Conservation (phyloP, 2,329 filamentous ascomycete species). For the Cadophora luteo-olivacea region DNA sequence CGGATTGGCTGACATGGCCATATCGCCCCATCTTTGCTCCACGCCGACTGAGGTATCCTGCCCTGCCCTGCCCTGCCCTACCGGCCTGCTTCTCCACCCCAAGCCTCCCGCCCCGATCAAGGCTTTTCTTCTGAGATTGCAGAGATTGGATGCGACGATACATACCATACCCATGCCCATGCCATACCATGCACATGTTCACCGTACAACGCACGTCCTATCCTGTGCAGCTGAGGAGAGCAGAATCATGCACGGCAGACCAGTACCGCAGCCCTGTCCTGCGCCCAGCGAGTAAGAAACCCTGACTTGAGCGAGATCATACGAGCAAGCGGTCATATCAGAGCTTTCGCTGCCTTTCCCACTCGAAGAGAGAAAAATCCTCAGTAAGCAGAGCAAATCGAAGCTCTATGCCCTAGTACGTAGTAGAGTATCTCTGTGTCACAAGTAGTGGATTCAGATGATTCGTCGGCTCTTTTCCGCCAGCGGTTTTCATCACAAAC, state of each 20-base stretch:
- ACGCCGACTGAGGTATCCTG: not conserved
- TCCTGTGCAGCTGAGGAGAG: not conserved
- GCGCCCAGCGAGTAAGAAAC: not conserved
- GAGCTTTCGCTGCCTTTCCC: not conserved
- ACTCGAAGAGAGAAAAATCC: not conserved
- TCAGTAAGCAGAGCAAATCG: not conserved
- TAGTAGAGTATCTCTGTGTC: slow-evolving; percentile 9
- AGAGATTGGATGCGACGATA: slow-evolving; percentile 9
- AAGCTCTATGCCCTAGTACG: slow-evolving; percentile 2
- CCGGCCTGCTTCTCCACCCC: slow-evolving; percentile 12
- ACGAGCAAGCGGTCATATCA: slow-evolving; percentile 3
- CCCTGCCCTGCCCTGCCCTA: too few relatives aligned
- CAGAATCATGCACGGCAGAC: slow-evolving; percentile 16
- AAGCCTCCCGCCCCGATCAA: slow-evolving; percentile 17
- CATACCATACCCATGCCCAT: not conserved
- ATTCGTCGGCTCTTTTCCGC: not conserved
- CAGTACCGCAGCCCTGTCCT: slow-evolving; percentile 14
- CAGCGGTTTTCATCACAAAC: not conserved
- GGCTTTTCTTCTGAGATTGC: slow-evolving; percentile 17
- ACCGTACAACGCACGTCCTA: slow-evolving; percentile 14
- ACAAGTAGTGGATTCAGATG: not conserved
- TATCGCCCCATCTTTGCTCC: slow-evolving; percentile 9
- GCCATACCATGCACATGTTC: not conserved
- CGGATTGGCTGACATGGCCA: not conserved
- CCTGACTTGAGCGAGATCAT: slow-evolving; percentile 7